A percentile compares a stretch with the other conserved stretches of the same genome.
Evolutionary conservation across 2,329 filamentous ascomycete genomes (phyloP).

Genomic region (Mariannaea elegans): DNA sequence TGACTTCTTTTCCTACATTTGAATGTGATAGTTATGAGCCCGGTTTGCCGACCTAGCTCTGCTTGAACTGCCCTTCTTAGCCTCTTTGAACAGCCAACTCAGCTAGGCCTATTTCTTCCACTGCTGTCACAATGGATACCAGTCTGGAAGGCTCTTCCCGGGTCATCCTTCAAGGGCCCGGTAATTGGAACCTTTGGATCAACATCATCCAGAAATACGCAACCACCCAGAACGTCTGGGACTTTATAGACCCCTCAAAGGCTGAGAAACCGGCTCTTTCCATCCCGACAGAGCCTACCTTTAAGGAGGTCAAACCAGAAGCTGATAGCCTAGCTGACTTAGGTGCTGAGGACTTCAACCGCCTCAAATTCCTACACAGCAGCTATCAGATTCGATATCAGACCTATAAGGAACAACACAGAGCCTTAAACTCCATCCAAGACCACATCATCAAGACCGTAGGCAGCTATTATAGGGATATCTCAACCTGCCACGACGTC

Average conservation of each 20-base stretch:
- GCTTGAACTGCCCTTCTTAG: too few relatives aligned
- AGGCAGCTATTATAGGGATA: slow-evolving; percentile 3
- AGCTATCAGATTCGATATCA: not conserved
- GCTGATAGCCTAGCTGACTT: not conserved
- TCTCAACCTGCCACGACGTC: not conserved
- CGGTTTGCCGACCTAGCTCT: too few relatives aligned
- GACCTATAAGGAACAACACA: not conserved
- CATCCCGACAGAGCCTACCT: not conserved
- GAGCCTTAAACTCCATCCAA: not conserved
- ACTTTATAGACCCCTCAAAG: not conserved
- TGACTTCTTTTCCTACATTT: too few relatives aligned
- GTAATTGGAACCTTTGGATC: not conserved
- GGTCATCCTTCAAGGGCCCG: not conserved
- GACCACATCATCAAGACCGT: slow-evolving; percentile 6
- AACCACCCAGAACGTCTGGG: not conserved
- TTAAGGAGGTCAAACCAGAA: not conserved
- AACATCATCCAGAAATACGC: not conserved
- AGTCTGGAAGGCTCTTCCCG: too few relatives aligned
- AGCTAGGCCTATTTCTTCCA: too few relatives aligned
- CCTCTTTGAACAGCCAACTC: too few relatives aligned
- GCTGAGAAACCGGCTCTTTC: not conserved
- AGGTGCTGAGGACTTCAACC: not conserved
- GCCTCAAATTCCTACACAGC: not conserved
- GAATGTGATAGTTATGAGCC: too few relatives aligned
- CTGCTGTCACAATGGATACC: too few relatives aligned